A percentile compares a stretch with the other conserved stretches of the same genome.
phyloP scores from a whole-genome alignment of 2,329 filamentous ascomycete genomes.

The Colletotrichum kahawae region DNA sequence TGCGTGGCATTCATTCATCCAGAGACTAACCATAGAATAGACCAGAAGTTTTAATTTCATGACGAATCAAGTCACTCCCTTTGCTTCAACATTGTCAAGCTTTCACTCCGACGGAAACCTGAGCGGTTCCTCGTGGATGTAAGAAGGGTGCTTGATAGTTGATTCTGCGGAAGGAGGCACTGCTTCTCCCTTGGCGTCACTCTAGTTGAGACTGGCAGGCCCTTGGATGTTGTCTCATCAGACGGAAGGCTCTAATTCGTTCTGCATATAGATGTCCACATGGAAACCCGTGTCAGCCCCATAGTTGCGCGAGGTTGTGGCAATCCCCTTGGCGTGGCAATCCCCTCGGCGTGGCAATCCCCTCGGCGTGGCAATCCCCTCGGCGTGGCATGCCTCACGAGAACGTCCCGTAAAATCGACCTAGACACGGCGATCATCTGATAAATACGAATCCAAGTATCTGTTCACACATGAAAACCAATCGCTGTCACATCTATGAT shows the following conservation, averaged over 20 bases:
- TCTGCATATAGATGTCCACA: neutral
- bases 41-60: too few species aligned
- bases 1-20: too few species aligned
- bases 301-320: too few species aligned
- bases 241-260: neutral
- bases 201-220: neutral
- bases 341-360: neutral
- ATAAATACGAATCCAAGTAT: neutral
- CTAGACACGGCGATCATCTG: neutral
- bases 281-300: accelerated
- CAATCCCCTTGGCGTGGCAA: neutral
- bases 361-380: too few species aligned
- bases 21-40: too few species aligned
- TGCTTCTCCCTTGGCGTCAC: neutral
- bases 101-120: neutral
- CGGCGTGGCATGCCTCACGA: neutral
- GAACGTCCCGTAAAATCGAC: neutral
- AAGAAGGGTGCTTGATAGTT: neutral
- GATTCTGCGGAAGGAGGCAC: neutral
- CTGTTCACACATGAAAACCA: neutral
- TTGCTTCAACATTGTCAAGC: too few species aligned
- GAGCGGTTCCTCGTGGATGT: neutral
- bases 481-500: neutral
- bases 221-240: neutral
- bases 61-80: too few species aligned